Conservation (phyloP, 1,284 basidiomycete genomes). For the Neolentinus lepideus region DNA sequence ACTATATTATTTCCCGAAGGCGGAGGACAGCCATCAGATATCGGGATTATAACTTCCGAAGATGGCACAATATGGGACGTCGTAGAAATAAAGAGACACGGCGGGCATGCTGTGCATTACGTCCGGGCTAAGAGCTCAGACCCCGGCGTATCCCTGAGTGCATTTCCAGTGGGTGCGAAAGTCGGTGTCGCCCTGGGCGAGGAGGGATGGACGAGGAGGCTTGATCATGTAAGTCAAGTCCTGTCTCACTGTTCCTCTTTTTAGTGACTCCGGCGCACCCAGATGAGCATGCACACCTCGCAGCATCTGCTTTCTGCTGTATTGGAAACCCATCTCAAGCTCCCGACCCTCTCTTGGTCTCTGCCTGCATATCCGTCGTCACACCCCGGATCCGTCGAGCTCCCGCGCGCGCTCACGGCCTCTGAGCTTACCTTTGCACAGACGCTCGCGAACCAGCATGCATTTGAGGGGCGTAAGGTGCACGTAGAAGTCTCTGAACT, state of each 20-base stretch:
- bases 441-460: conserved; percentile 57
- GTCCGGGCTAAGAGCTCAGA: conserved; percentile 41
- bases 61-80: conserved; percentile 50
- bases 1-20: conserved; percentile 89
- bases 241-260: background rate
- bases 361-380: conserved; percentile 60
- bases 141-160: conserved; percentile 33
- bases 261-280: conserved; percentile 5
- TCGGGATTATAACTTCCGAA: conserved; percentile 47
- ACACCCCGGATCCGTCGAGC: conserved; percentile 69
- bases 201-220: conserved; percentile 61
- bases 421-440: conserved; percentile 64
- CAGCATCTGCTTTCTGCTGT: conserved; percentile 83
- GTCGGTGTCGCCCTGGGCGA: conserved; percentile 54
- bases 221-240: conserved; percentile 63
- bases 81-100: conserved; percentile 63
- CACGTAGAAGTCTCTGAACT: conserved; percentile 67
- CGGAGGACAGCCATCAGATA: conserved; percentile 82
- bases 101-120: conserved; percentile 76
- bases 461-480: conserved; percentile 54
- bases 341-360: conserved; percentile 85
- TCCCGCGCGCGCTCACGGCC: conserved; percentile 60
- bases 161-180: conserved; percentile 41
- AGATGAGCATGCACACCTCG: conserved; percentile 82
- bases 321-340: conserved; percentile 55